Percentiles rank a stretch among this genome's conserved stretches.
Conservation (phyloP, 176 grass and related monocot species). For the Alloteropsis semialata region DNA sequence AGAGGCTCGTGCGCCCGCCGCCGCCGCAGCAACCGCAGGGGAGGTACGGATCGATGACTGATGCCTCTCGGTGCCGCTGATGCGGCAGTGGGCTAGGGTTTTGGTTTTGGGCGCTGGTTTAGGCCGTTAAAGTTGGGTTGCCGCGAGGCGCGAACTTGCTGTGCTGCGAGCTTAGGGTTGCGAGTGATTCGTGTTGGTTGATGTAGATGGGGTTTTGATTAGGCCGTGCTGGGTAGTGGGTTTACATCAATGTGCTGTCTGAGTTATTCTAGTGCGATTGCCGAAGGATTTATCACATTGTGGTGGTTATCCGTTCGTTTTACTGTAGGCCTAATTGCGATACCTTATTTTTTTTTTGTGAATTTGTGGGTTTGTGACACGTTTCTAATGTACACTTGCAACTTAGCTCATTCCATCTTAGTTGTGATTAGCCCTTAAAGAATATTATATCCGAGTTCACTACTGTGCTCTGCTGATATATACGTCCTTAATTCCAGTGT, state of each 20-base stretch:
- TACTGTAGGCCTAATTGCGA: background rate
- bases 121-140: background rate
- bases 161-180: background rate
- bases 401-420: background rate
- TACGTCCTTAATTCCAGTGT: background rate
- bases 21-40: background rate
- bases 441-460: background rate
- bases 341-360: background rate
- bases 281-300: background rate
- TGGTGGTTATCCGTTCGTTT: background rate
- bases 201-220: background rate
- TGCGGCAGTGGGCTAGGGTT: conserved; percentile 43
- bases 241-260: no score
- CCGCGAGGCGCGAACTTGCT: background rate
- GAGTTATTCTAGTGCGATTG: background rate
- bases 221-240: background rate
- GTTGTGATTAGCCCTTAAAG: background rate
- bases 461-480: background rate
- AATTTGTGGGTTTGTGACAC: background rate
- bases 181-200: background rate
- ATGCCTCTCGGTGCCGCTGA: background rate
- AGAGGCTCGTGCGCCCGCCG: conserved; percentile 44
- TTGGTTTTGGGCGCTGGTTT: background rate
- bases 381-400: background rate
- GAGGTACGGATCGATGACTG: conserved; percentile 15